phyloP scores from a whole-genome alignment of 2,329 filamentous ascomycete genomes.

The Hypoxylon sp. region DNA sequence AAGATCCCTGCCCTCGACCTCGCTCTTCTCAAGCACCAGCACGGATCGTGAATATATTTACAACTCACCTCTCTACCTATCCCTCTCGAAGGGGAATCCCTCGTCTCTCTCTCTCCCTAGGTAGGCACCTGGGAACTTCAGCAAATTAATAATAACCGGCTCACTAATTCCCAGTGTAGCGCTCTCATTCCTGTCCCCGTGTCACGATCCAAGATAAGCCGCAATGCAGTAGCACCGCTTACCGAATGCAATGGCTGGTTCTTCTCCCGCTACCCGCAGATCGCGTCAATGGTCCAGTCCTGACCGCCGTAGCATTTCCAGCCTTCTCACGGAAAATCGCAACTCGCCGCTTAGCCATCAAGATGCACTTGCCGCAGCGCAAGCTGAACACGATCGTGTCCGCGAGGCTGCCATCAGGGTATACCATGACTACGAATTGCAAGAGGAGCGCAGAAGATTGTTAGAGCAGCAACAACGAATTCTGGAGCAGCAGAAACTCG shows the following conservation, averaged over 20 bases:
- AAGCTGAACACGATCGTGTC: slow-evolving; percentile 75
- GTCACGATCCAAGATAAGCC: slow-evolving; percentile 11
- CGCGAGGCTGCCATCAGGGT: slow-evolving; percentile 63
- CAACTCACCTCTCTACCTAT: slow-evolving; percentile 2
- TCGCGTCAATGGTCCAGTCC: slow-evolving; percentile 58
- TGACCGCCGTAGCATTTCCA: slow-evolving; percentile 64
- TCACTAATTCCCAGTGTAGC: slow-evolving; percentile 3
- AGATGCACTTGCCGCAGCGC: slow-evolving; percentile 74
- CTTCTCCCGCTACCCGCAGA: slow-evolving; percentile 55
- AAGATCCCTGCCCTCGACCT: slow-evolving; percentile 29
- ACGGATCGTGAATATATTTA: background rate
- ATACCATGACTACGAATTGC: slow-evolving; percentile 61
- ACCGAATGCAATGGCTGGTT: slow-evolving; percentile 57
- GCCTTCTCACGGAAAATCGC: slow-evolving; percentile 71
- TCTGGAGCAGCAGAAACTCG: slow-evolving; percentile 59
- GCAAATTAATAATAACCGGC: background rate
- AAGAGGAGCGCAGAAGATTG: slow-evolving; percentile 55
- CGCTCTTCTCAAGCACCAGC: background rate
- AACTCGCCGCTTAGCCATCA: slow-evolving; percentile 73
- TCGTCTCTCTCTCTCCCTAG: background rate
- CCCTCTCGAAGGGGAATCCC: slow-evolving; percentile 1
- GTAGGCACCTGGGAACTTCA: background rate
- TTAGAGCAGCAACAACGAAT: slow-evolving; percentile 56
- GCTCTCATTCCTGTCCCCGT: background rate
- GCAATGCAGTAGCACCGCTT: slow-evolving; percentile 40